Evolutionary conservation across 2,329 filamentous ascomycete species (phyloP).

Genomic region (Neoascochyta sp.): DNA sequence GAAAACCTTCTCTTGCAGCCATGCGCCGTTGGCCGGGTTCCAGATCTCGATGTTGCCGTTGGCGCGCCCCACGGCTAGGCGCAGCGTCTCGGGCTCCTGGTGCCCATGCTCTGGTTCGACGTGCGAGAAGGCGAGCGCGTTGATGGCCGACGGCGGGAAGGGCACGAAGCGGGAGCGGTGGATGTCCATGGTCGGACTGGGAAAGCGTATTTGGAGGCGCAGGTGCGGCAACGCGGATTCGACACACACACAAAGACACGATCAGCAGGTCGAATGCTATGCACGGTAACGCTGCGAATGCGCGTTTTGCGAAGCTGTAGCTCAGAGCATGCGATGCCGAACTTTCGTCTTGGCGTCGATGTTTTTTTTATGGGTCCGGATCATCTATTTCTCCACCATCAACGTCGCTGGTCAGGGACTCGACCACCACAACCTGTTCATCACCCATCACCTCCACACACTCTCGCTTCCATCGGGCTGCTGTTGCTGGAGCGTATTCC

Average conservation of each 20-base stretch:
- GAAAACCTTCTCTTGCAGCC: constrained; percentile 87
- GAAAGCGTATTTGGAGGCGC: background rate
- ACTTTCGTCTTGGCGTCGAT: constrained; percentile 14
- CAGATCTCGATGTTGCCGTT: constrained; percentile 98
- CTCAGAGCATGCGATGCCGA: constrained; percentile 5
- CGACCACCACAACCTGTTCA: no score
- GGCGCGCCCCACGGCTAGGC: constrained; percentile 83
- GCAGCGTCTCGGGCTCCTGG: constrained; percentile 56
- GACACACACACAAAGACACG: constrained; percentile 12
- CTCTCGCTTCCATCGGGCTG: no score
- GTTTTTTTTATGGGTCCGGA: constrained; percentile 18
- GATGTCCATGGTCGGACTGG: constrained; percentile 68
- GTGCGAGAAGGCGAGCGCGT: constrained; percentile 90
- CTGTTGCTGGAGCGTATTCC: no score
- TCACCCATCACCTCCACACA: no score
- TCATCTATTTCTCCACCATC: no score
- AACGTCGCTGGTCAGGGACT: no score
- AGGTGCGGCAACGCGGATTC: constrained; percentile 3
- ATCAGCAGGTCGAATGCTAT: no score
- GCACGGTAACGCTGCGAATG: no score
- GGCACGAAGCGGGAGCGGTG: constrained; percentile 96
- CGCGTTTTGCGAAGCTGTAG: constrained; percentile 8
- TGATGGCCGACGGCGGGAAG: constrained; percentile 87
- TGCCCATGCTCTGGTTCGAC: constrained; percentile 39
- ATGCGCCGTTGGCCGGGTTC: constrained; percentile 78